Evolutionary conservation across 2,329 filamentous ascomycete species (phyloP).

Genomic region (Penicillium sp.): DNA sequence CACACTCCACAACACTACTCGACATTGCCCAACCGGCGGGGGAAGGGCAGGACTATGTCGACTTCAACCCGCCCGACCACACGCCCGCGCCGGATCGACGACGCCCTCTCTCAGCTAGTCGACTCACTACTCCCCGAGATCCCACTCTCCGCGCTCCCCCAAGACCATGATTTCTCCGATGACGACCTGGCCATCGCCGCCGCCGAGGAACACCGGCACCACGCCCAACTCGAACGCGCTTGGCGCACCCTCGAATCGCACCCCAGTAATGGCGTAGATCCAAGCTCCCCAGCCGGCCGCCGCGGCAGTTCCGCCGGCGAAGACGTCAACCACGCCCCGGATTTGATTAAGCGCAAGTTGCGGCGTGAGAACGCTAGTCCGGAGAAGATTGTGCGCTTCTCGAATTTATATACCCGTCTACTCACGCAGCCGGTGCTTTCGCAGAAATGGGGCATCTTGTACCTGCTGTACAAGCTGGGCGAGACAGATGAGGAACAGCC

Average conservation of each 20-base stretch:
- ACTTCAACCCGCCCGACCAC: slow-evolving; percentile 43
- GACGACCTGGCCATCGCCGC: slow-evolving; percentile 44
- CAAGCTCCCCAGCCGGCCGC: slow-evolving; percentile 36
- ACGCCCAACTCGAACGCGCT: slow-evolving; percentile 43
- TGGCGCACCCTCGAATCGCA: slow-evolving; percentile 48
- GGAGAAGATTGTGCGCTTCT: slow-evolving; percentile 79
- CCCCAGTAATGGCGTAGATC: slow-evolving; percentile 31
- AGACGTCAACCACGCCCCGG: slow-evolving; percentile 84
- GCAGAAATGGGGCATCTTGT: slow-evolving; percentile 96
- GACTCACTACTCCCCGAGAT: slow-evolving; percentile 49
- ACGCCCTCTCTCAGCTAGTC: slow-evolving; percentile 52
- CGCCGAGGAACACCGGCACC: slow-evolving; percentile 47
- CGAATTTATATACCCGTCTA: slow-evolving; percentile 87
- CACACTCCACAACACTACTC: slow-evolving; percentile 7
- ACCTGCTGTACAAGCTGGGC: slow-evolving; percentile 84
- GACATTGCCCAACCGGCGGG: slow-evolving; percentile 15
- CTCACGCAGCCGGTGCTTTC: slow-evolving; percentile 89
- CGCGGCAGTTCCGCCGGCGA: slow-evolving; percentile 44
- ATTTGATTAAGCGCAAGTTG: slow-evolving; percentile 88
- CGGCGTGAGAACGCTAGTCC: slow-evolving; percentile 76
- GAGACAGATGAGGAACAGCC: slow-evolving; percentile 37
- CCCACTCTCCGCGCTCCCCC: slow-evolving; percentile 37
- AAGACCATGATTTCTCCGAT: slow-evolving; percentile 40
- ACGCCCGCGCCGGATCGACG: slow-evolving; percentile 51
- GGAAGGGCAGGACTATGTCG: slow-evolving; percentile 28